Base-by-base conservation (phyloP, 2,329 filamentous ascomycete species). In the Botrytis squamosa region DNA sequence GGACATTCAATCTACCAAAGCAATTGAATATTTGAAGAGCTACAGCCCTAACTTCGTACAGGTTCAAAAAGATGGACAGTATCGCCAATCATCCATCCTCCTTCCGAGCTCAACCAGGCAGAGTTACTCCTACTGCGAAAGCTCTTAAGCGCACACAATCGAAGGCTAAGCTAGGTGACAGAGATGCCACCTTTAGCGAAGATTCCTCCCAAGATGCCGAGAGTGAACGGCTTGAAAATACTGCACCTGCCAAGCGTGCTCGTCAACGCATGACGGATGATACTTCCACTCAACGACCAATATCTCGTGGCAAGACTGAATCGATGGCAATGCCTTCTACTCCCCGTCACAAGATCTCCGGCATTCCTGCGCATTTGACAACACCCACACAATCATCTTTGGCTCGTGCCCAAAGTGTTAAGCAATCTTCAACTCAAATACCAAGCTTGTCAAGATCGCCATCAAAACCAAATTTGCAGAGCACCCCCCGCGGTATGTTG, bases 41-140 rank as follows among this genome's bases (percentile, higher is more conserved):
- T 38, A 67, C 14, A 22, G 33, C 29, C 33, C 70, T 72, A 44
- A 72, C 38, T 67, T 65, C 22, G 20, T 46, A 18, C 42, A 72
- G 70, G 46, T 98, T 98, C 84, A 93, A 93, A 84, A 98, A 97
- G 86, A 98, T 98, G 95, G 94, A 97, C 81, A 98, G 95, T 2
- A 98, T 98, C 80, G 93, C 90, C 62, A 91, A 91, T 75, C 95
- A 98, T 81, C 87, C 94, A 14, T 97, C 95, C 18, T 89, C 91
- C 25, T 96, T 91, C 84, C 88, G 93, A 75, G 87, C 87, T 36
- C 86, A 88, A 74, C 83, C 86, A 7, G 86, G 82, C 52, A 86
- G 87, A 14, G 82, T 85, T 76, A 87, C 88, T n/a, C 88, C 89
- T 16, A 81, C 84, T 46, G 79, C 82, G 33, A 82, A 82, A 25